phyloP scores from a whole-genome alignment of 331 rosid genomes.

The Acacia pycnantha region DNA sequence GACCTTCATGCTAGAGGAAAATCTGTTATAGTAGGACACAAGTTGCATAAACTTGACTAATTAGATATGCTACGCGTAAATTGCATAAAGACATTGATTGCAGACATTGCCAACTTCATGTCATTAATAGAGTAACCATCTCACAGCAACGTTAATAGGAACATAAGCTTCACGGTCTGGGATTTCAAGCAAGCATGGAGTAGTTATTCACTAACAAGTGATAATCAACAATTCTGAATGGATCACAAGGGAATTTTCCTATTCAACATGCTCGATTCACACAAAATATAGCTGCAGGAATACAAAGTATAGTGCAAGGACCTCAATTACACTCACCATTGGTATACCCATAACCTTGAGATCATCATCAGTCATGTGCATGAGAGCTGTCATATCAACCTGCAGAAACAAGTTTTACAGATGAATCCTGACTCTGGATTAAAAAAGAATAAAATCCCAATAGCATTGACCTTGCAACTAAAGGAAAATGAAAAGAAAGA shows the following conservation, averaged over 20 bases:
- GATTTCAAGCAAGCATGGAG: neutral
- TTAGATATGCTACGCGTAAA: neutral
- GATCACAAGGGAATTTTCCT: neutral
- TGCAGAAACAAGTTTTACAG: constrained; percentile 35
- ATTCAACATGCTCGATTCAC: neutral
- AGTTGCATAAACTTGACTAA: neutral
- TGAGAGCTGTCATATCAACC: constrained; percentile 97
- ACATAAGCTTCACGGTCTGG: neutral
- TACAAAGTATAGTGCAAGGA: neutral
- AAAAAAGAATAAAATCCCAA: constrained; percentile 21
- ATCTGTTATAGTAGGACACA: neutral
- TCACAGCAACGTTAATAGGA: neutral
- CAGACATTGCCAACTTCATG: neutral
- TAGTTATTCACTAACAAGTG: neutral
- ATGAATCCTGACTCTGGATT: constrained; percentile 12
- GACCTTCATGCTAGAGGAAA: neutral
- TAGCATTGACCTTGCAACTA: constrained; percentile 18
- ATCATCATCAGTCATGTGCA: constrained; percentile 96
- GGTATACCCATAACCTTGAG: constrained; percentile 96
- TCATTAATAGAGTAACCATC: neutral
- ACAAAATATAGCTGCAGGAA: constrained; percentile 3
- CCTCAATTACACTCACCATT: constrained; percentile 54
- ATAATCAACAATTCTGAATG: neutral
- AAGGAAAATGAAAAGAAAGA: neutral
- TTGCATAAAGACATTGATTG: neutral